These are phyloP conservation scores for Sergeia podlipaevii DNA, from an alignment of 208 protist species.

Conservation along the genomic window DNA sequence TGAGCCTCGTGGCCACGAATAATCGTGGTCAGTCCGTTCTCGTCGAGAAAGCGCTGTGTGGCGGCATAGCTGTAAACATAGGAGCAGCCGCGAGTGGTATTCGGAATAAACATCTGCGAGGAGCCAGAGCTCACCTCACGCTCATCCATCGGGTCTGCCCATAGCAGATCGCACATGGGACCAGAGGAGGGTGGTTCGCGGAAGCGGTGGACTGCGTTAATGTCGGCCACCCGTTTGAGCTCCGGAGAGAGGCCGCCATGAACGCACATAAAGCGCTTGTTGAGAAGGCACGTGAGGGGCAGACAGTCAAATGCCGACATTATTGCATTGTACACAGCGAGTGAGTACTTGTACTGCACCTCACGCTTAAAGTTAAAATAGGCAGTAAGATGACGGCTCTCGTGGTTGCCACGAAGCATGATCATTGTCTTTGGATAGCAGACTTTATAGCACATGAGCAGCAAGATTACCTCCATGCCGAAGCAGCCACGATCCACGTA, in stretches of 20 bases:
- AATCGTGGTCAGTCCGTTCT: conserved; percentile 94
- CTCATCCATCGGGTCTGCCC: conserved; percentile 93
- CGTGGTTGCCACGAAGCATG: conserved; percentile 97
- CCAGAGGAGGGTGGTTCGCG: conserved; percentile 88
- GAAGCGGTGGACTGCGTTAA: conserved; percentile 93
- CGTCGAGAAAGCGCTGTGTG: conserved; percentile 89
- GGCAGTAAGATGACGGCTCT: conserved; percentile 96
- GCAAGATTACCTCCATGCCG: conserved; percentile 86
- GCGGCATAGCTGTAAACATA: conserved; percentile 87
- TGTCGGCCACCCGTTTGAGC: conserved; percentile 61
- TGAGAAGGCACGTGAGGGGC: conserved; percentile 86
- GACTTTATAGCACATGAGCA: conserved; percentile 95
- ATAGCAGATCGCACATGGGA: conserved; percentile 95
- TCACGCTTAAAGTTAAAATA: conserved; percentile 98
- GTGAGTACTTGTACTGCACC: conserved; percentile 91
- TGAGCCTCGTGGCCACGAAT: conserved; percentile 97
- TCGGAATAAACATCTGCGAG: conserved; percentile 54
- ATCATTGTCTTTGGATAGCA: conserved; percentile 87
- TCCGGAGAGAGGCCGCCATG: conserved; percentile 91
- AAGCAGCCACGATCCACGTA: conserved; percentile 95
- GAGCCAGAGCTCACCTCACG: conserved; percentile 45
- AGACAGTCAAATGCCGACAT: conserved; percentile 93
- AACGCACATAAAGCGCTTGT: conserved; percentile 91
- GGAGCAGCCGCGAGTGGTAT: conserved; percentile 82
- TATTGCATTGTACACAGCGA: conserved; percentile 84